Evolutionary conservation across 2,329 filamentous ascomycete species (phyloP).

Genomic region (Blumeriella jaapii): DNA sequence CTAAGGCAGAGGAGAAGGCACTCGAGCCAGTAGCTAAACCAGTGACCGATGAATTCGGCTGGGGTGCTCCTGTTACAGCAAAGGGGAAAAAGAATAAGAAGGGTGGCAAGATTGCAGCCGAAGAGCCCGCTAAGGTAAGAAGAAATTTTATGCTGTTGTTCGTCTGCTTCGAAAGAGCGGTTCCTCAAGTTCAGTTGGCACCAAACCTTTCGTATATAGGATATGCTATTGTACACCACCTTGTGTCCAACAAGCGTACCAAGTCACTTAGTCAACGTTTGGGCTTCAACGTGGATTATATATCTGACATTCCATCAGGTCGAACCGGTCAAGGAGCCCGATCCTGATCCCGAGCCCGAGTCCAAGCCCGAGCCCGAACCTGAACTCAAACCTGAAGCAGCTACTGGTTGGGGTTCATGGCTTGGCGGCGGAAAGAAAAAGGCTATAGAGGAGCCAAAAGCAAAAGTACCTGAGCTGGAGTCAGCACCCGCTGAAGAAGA

Average conservation of each 20-base stretch:
- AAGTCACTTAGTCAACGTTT: no score
- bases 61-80: slow-evolving; percentile 34
- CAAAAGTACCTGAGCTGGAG: slow-evolving; percentile 28
- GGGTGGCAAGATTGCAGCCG: slow-evolving; percentile 21
- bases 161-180: no score
- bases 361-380: slow-evolving; percentile 27
- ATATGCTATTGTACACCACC: no score
- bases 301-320: slow-evolving; percentile 1
- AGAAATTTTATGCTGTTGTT: background rate
- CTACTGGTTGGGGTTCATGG: slow-evolving; percentile 24
- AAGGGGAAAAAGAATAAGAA: slow-evolving; percentile 15
- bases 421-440: slow-evolving; percentile 24
- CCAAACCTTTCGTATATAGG: no score
- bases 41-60: slow-evolving; percentile 23
- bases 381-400: slow-evolving; percentile 24
- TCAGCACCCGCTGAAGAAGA: slow-evolving; percentile 18
- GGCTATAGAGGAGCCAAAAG: slow-evolving; percentile 10
- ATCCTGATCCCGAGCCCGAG: slow-evolving; percentile 24
- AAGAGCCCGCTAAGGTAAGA: slow-evolving; percentile 24
- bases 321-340: slow-evolving; percentile 14
- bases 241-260: no score
- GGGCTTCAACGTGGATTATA: no score
- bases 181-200: no score
- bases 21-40: slow-evolving; percentile 28
- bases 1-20: slow-evolving; percentile 20